These are phyloP conservation scores for Helicosporidium sp. DNA, from an alignment of 139 green algal species.

Conservation along the genomic window DNA sequence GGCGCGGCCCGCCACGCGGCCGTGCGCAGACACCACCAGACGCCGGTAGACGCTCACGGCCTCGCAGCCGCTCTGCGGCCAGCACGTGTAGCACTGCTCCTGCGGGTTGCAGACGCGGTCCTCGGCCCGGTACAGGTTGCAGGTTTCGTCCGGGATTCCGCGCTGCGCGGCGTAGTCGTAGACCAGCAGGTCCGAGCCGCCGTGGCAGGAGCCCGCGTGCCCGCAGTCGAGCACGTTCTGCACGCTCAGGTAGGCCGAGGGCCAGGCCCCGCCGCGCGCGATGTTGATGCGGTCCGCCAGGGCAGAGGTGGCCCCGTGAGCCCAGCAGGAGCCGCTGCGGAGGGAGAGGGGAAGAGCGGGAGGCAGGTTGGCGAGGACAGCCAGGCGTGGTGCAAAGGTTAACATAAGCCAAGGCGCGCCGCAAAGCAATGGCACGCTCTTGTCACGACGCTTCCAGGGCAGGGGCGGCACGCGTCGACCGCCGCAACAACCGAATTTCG, in stretches of 20 bases:
- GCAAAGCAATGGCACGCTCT: too few species aligned
- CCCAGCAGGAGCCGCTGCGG: constrained; percentile 55
- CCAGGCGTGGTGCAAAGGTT: too few species aligned
- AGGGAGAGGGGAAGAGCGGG: too few species aligned
- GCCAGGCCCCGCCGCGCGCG: constrained; percentile 29
- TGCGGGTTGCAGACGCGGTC: constrained; percentile 37
- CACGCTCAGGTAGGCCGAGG: constrained; percentile 34
- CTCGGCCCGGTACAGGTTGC: constrained; percentile 56
- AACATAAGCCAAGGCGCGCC: too few species aligned
- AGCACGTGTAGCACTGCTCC: constrained; percentile 56
- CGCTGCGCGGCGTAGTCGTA: constrained; percentile 36
- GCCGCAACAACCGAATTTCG: too few species aligned
- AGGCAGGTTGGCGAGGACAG: too few species aligned
- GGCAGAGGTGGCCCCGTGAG: constrained; percentile 44
- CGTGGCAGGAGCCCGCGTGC: constrained; percentile 46
- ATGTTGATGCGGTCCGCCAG: constrained; percentile 76
- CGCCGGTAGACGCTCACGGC: constrained; percentile 30
- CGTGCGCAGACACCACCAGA: constrained; percentile 37
- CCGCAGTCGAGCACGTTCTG: constrained; percentile 74
- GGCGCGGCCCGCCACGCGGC: constrained; percentile 33
- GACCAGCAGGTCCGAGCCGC: constrained; percentile 26
- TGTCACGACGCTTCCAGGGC: too few species aligned
- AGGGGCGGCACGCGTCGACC: too few species aligned
- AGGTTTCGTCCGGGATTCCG: constrained; percentile 69
- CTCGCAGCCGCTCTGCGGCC: constrained; percentile 21